phyloP scores from a whole-genome alignment of 768 basidiomycete species.

The Coprinopsis cinerea region DNA sequence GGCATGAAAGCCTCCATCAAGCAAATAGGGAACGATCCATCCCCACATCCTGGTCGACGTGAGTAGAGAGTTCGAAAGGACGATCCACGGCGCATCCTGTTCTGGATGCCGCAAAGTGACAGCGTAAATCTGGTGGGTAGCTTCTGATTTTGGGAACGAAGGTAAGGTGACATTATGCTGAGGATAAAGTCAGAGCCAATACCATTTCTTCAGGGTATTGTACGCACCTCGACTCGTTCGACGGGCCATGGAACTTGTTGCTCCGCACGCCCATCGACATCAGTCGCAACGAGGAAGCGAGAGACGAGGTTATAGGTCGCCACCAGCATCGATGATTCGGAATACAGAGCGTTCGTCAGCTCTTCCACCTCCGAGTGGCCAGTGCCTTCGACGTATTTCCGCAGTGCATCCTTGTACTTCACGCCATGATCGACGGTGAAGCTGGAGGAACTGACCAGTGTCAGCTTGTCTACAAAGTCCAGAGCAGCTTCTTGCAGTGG shows the following conservation, averaged over 20 bases:
- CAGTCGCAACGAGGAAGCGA: conserved; percentile 54
- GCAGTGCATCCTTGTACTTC: conserved; percentile 34
- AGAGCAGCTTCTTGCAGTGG: conserved; percentile 48
- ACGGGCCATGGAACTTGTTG: conserved; percentile 44
- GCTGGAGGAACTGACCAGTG: conserved; percentile 30
- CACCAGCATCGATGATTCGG: conserved; percentile 48
- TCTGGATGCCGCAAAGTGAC: conserved; percentile 28
- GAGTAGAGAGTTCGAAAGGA: conserved; percentile 44
- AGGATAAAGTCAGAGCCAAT: neutral
- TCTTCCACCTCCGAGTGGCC: conserved; percentile 18
- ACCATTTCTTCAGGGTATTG: neutral
- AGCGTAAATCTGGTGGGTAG: conserved; percentile 33
- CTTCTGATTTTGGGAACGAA: conserved; percentile 15
- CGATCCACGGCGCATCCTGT: conserved; percentile 34
- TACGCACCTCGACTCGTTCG: conserved; percentile 36
- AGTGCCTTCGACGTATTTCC: conserved; percentile 16
- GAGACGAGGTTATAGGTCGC: conserved; percentile 67
- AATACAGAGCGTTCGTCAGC: conserved; percentile 38
- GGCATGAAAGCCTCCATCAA: conserved; percentile 19
- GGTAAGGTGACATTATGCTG: conserved; percentile 37
- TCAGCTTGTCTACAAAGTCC: conserved; percentile 55
- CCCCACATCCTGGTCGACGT: conserved; percentile 46
- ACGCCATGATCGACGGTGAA: conserved; percentile 37
- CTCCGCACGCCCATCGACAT: conserved; percentile 50
- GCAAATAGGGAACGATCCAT: conserved; percentile 34